A percentile compares a stretch with the other conserved stretches of the same genome.
Evolutionary conservation across 2,329 filamentous ascomycete species (phyloP).

Genomic region (Emmonsia crescens): DNA sequence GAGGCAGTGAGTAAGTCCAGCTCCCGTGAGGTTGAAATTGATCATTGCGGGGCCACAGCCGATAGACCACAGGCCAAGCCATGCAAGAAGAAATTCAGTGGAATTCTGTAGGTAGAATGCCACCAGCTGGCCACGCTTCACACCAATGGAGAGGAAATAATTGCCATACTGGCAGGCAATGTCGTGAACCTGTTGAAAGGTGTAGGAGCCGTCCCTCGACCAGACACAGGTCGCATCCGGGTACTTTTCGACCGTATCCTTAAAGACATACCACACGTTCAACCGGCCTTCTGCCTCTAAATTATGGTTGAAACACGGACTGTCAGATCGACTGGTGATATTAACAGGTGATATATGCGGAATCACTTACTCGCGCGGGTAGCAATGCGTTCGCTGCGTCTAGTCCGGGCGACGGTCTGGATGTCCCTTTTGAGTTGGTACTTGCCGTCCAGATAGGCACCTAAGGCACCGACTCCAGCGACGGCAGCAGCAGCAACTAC

Average conservation of each 20-base stretch:
- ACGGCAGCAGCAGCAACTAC: slow-evolving; percentile 18
- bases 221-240: slow-evolving; percentile 53
- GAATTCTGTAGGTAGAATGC: slow-evolving; percentile 58
- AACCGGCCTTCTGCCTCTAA: slow-evolving; percentile 42
- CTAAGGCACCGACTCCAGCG: slow-evolving; percentile 31
- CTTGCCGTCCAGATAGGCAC: slow-evolving; percentile 59
- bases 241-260: slow-evolving; percentile 42
- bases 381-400: slow-evolving; percentile 35
- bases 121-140: slow-evolving; percentile 51
- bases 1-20: slow-evolving; percentile 56
- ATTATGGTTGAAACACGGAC: not conserved
- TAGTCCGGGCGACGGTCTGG: slow-evolving; percentile 33
- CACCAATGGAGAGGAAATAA: slow-evolving; percentile 49
- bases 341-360: not conserved
- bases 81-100: slow-evolving; percentile 55
- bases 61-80: slow-evolving; percentile 54
- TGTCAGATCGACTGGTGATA: not conserved
- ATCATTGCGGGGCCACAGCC: slow-evolving; percentile 60
- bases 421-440: slow-evolving; percentile 56
- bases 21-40: slow-evolving; percentile 56
- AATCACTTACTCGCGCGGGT: slow-evolving; percentile 11
- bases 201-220: slow-evolving; percentile 52
- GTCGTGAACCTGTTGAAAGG: slow-evolving; percentile 47
- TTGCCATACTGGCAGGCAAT: slow-evolving; percentile 51
- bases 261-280: slow-evolving; percentile 58